Evolutionary conservation across 306 rosid genomes (phyloP).

Genomic region (Datisca glomerata): DNA sequence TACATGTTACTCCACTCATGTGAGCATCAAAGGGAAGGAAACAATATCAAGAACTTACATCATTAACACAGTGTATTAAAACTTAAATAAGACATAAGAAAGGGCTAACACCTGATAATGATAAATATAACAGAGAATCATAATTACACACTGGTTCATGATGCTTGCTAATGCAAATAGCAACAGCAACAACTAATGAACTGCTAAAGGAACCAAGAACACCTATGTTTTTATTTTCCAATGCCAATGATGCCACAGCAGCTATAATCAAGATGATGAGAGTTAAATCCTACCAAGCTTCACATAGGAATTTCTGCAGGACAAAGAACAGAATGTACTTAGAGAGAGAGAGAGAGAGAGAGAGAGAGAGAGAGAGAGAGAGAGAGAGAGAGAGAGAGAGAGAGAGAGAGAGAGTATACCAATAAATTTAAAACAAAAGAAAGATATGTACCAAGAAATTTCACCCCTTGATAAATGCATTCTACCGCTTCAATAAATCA

Average conservation of each 20-base stretch:
- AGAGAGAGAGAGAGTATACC: conserved; percentile 1
- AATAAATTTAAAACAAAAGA: conserved; percentile 1
- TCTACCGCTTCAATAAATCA: conserved; percentile 45
- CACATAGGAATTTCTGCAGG: conserved; percentile 89
- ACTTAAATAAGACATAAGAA: too few relatives aligned
- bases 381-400: too few relatives aligned
- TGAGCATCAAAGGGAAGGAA: too few relatives aligned
- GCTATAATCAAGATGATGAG: conserved; percentile 84
- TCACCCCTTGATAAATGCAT: conserved; percentile 70
- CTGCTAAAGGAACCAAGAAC: conserved; percentile 7
- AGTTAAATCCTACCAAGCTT: conserved; percentile 95
- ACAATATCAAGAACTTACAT: too few relatives aligned
- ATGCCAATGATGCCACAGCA: conserved; percentile 68
- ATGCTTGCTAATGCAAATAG: too few relatives aligned
- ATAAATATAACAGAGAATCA: too few relatives aligned
- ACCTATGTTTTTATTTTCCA: conserved; percentile 94
- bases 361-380: too few relatives aligned
- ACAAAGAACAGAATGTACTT: conserved; percentile 2
- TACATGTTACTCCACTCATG: too few relatives aligned
- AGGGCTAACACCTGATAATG: too few relatives aligned
- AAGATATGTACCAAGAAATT: conserved; percentile 51
- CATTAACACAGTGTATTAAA: too few relatives aligned
- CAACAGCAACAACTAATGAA: conserved; percentile 1
- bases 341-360: too few relatives aligned
- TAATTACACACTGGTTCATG: too few relatives aligned